A percentile compares a stretch with the other conserved stretches of the same genome.
Conservation (phyloP, 164 flowering plant species). For the Kalanchoe fedtschenkoi region DNA sequence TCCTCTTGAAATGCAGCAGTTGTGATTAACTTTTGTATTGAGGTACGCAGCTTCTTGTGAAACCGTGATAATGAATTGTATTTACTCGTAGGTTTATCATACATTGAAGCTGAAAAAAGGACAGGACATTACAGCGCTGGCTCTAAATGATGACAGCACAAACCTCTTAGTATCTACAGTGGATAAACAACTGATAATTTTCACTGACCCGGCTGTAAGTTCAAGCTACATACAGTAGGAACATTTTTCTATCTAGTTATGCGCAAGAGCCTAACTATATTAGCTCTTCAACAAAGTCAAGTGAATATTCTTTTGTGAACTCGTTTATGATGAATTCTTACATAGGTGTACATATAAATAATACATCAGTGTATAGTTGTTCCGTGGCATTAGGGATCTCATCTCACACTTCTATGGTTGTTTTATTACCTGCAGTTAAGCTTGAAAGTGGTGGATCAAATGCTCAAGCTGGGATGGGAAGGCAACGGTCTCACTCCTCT, state of each 20-base stretch:
- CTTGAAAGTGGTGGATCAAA: constrained; percentile 89
- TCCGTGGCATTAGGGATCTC: background rate
- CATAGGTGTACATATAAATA: background rate
- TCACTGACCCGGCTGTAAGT: constrained; percentile 96
- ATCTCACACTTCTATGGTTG: constrained; percentile 2
- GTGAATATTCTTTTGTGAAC: background rate
- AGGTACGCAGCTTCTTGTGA: background rate
- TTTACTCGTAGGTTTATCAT: constrained; percentile 56
- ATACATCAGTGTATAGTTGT: background rate
- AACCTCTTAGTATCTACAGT: constrained; percentile 88
- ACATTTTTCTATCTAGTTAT: background rate
- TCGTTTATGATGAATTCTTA: background rate
- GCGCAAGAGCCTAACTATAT: background rate
- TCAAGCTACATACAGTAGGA: background rate
- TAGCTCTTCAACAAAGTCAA: background rate
- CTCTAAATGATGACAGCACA: constrained; percentile 77
- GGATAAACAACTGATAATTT: constrained; percentile 75
- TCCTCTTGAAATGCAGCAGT: no score
- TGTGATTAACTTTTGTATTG: no score
- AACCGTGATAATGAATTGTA: background rate
- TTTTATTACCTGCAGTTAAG: constrained; percentile 54
- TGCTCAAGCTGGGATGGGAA: constrained; percentile 99
- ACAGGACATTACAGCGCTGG: constrained; percentile 76
- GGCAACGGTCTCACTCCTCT: constrained; percentile 87
- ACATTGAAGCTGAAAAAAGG: constrained; percentile 57